Percentiles rank a stretch among this genome's conserved stretches.
phyloP scores from a whole-genome alignment of 2,329 filamentous ascomycete genomes.

The Tothia fuscella region DNA sequence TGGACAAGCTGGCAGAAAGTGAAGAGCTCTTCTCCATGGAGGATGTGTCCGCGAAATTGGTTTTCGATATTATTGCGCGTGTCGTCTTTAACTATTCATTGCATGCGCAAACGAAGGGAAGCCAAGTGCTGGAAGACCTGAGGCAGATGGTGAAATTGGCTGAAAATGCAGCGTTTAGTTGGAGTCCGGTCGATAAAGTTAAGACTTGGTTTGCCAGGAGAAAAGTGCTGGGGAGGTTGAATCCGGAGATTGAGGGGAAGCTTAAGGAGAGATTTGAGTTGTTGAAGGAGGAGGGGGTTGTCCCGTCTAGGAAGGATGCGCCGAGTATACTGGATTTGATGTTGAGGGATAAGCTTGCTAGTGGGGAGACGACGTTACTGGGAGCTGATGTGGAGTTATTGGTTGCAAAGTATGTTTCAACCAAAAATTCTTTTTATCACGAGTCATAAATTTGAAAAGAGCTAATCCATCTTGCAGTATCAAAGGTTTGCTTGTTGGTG shows the following conservation, averaged over 20 bases:
- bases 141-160: conserved; percentile 1
- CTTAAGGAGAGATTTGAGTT: background rate
- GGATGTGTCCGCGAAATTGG: background rate
- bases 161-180: background rate
- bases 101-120: background rate
- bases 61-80: conserved; percentile 8
- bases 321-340: conserved; percentile 7
- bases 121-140: background rate
- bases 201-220: background rate
- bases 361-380: too few species aligned
- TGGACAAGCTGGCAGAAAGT: conserved; percentile 14
- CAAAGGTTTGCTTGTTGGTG: conserved; percentile 5
- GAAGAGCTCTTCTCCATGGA: conserved; percentile 4
- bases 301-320: conserved; percentile 3
- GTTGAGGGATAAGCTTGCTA: conserved; percentile 1
- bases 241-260: background rate
- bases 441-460: too few species aligned
- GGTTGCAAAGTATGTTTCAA: too few species aligned
- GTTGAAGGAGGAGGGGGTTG: background rate
- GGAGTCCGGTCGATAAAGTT: conserved; percentile 3
- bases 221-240: background rate
- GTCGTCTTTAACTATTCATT: conserved; percentile 4
- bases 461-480: background rate
- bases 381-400: too few species aligned
- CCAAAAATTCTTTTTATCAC: too few species aligned